Evolutionary conservation across 768 basidiomycete genomes (phyloP).

Genomic region (Calvatia gigantea): DNA sequence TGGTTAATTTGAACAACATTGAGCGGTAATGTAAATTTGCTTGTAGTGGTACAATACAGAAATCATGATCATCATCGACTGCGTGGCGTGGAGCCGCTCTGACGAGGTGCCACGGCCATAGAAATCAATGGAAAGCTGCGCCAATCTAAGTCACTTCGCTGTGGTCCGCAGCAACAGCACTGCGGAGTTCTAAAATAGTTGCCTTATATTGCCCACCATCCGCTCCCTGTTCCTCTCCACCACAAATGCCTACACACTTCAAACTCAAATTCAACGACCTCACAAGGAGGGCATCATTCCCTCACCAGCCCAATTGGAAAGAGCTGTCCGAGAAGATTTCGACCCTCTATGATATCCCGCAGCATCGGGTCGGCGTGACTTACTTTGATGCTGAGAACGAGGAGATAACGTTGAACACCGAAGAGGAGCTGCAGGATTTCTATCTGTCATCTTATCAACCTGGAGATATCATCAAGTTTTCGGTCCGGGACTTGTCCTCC

Average conservation of each 20-base stretch:
- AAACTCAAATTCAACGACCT: slow-evolving; percentile 60
- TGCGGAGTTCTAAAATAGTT: slow-evolving; percentile 41
- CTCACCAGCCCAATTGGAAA: slow-evolving; percentile 49
- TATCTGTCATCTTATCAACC: slow-evolving; percentile 37
- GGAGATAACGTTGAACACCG: slow-evolving; percentile 71
- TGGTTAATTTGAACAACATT: too few species aligned
- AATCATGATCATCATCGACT: too few species aligned
- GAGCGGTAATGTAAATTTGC: too few species aligned
- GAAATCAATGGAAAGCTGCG: not conserved
- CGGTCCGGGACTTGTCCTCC: slow-evolving; percentile 55
- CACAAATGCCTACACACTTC: slow-evolving; percentile 47
- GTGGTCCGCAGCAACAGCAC: slow-evolving; percentile 28
- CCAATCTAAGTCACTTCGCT: not conserved
- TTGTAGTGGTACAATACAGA: too few species aligned
- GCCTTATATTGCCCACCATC: slow-evolving; percentile 12
- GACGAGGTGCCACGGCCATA: too few species aligned
- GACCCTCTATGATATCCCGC: slow-evolving; percentile 47
- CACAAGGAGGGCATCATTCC: slow-evolving; percentile 60
- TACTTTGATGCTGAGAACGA: slow-evolving; percentile 75
- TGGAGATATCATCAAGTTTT: slow-evolving; percentile 49
- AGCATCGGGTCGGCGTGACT: slow-evolving; percentile 58
- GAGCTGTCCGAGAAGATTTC: slow-evolving; percentile 55
- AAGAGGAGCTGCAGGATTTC: slow-evolving; percentile 76
- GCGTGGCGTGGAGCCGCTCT: too few species aligned
- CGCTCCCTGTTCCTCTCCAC: slow-evolving; percentile 8